Conservation (phyloP, 148 eudicot species). For the Rhododendron molle region DNA sequence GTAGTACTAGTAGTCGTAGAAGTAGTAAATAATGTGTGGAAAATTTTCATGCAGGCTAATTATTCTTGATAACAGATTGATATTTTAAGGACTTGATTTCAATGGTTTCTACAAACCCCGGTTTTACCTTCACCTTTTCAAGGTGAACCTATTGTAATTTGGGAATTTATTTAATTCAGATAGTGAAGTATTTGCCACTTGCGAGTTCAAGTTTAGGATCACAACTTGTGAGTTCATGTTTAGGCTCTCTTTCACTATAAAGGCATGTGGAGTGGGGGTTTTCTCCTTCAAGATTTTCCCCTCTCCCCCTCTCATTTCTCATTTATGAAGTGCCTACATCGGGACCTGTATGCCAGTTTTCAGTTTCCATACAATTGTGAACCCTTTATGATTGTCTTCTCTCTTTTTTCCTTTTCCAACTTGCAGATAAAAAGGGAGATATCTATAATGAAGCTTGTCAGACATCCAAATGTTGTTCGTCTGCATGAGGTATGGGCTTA, state of each 20-base stretch:
- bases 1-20: not conserved
- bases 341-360: not conserved
- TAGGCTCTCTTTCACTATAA: not conserved
- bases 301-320: not conserved
- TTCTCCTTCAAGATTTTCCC: not conserved
- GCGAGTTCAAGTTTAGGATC: not conserved
- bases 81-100: not conserved
- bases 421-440: conserved; percentile 95
- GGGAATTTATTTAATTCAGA: not conserved
- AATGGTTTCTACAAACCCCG: not conserved
- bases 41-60: not conserved
- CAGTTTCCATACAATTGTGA: not conserved
- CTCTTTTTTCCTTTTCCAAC: not conserved
- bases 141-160: not conserved
- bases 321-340: not conserved
- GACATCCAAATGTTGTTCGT: conserved; percentile 95
- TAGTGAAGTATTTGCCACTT: not conserved
- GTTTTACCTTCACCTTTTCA: not conserved
- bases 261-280: not conserved
- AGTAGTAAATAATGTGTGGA: not conserved
- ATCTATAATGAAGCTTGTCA: conserved; percentile 88
- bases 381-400: not conserved
- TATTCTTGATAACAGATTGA: not conserved
- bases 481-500: conserved; percentile 65
- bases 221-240: not conserved